Evolutionary conservation across 192 early-diverging fungal genomes (phyloP).

Genomic region (Coemansia pectinata): DNA sequence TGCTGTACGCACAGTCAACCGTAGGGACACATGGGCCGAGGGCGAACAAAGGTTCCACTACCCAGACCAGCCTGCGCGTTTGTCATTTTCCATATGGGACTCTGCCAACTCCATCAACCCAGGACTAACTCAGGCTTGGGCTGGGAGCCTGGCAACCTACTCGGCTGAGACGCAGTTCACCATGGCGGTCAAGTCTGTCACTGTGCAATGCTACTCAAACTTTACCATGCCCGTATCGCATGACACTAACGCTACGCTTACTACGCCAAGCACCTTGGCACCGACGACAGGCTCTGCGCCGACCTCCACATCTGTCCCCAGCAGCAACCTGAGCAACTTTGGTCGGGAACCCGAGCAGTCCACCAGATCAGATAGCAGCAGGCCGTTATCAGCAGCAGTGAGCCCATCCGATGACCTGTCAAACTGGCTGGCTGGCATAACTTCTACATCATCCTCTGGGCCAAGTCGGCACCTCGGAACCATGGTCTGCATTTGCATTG

Average conservation of each 20-base stretch:
- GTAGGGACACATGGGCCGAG: slow-evolving; percentile 52
- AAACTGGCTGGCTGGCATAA: slow-evolving; percentile 39
- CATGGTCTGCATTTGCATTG: slow-evolving; percentile 1
- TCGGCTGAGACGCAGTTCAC: slow-evolving; percentile 46
- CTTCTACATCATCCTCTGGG: slow-evolving; percentile 10
- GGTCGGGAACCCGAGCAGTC: slow-evolving; percentile 16
- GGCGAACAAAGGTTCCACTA: slow-evolving; percentile 52
- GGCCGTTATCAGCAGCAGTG: not conserved
- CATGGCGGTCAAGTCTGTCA: slow-evolving; percentile 55
- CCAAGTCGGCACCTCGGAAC: not conserved
- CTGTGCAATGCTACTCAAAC: slow-evolving; percentile 57
- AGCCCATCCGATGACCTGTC: slow-evolving; percentile 24
- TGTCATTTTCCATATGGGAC: slow-evolving; percentile 68
- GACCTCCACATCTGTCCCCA: slow-evolving; percentile 1
- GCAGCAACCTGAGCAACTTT: slow-evolving; percentile 41
- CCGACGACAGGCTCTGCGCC: not conserved
- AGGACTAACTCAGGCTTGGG: slow-evolving; percentile 55
- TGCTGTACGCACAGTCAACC: slow-evolving; percentile 54
- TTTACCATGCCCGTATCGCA: slow-evolving; percentile 10
- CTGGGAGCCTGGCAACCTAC: slow-evolving; percentile 40
- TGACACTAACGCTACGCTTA: not conserved
- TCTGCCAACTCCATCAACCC: slow-evolving; percentile 41
- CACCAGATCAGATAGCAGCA: not conserved
- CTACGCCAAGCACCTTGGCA: not conserved
- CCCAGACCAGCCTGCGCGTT: slow-evolving; percentile 49